Evolutionary conservation across 1,284 basidiomycete species (phyloP), one percentile per base, ranked within the genome.

Genomic region (Ustilago curta): DNA sequence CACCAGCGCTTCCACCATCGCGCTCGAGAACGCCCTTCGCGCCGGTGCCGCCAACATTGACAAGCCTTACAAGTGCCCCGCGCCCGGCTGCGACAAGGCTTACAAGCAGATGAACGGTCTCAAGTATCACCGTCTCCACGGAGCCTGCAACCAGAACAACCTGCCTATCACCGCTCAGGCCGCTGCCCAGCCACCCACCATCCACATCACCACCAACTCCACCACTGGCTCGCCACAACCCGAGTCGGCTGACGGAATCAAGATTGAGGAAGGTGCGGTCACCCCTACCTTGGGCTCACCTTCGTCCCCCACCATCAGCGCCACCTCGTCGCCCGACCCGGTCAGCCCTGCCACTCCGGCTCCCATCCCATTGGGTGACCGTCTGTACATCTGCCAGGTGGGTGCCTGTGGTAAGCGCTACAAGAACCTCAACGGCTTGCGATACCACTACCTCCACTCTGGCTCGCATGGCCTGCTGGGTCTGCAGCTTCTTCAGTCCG

Each of bases 31-130:
- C 32, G 70, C 56, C 8, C 54, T 63, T 19, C 58, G 59, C n/a
- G 69, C 72, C 32, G 59, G 57, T 14, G 68, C 59, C 35, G 60
- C 71, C 31, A 59, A 70, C 43, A 65, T 77, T 55, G 87, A 88
- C 75, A 97, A 97, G 86, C 96, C 96, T 0, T 99, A 96, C 91
- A 90, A 92, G 73, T 99, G 96, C 88, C 94, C 94, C 16, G 96
- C 96, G 79, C 91, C 93, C 0, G 96, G 97, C 61, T 99, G 96
- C 88, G 95, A 95, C 88, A 99, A 99, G 89, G 91, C 91, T 48
- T 99, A 99, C 89, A 98, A 98, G 88, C 96, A 98, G 87, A 94
- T 94, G 68, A 94, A 94, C 83, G 93, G 93, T 1, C 88, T 99
- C 80, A 98, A 99, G 88, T 98, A 98, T 86, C 96, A 99, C 87